Evolutionary conservation across 371 early-diverging fungal species (phyloP), one percentile per base, ranked within the genome.

Genomic region (Rhizopus arrhizus): DNA sequence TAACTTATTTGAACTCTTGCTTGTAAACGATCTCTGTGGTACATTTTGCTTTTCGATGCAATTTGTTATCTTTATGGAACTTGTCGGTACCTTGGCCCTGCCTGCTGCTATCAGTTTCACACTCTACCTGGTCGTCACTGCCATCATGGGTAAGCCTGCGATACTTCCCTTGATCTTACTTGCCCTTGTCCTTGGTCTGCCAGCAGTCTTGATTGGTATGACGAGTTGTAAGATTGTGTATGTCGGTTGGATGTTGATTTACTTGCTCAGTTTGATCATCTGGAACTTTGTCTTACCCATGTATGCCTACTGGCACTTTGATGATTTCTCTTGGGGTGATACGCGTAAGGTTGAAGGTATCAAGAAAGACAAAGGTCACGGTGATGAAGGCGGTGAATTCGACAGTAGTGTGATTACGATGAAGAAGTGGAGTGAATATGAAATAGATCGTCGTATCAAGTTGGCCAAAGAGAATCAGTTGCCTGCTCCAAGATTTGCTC

Each of bases 271-370:
- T 40, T 73, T 97, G 29, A 98, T 99, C 2, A 85, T 99, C 29
- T 99, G 97, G 96, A 94, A 96, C 69, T 91, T 97, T 64, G 83
- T 95, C 57, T 80, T 99, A 42, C 99, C 99, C 0, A 75, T 91
- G 1, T 99, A 99, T 77, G 91, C 98, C 11, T 95, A 91, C 80
- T 99, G 99, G 99, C 96, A 97, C 72, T 97, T 99, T 82, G 99
- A 99, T 74, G 98, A 99, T 77, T 98, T 99, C 67, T 90, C 93
- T 4, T 99, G 99, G 97, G 96, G 97, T 41, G 92, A 94, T 67
- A 97, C 97, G 7, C 85, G 95, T 52, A 91, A 93, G 71, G 91
- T 95, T 2, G 90, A 85, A 47, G 93, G 96, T 35, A 83, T 66
- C 38, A 47, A 64, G 31, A 49, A 65, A 5, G 70, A 70, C 15